These are phyloP conservation scores for Clavispora carvajalis DNA, from an alignment of 805 yeast genomes.

Conservation along the genomic window DNA sequence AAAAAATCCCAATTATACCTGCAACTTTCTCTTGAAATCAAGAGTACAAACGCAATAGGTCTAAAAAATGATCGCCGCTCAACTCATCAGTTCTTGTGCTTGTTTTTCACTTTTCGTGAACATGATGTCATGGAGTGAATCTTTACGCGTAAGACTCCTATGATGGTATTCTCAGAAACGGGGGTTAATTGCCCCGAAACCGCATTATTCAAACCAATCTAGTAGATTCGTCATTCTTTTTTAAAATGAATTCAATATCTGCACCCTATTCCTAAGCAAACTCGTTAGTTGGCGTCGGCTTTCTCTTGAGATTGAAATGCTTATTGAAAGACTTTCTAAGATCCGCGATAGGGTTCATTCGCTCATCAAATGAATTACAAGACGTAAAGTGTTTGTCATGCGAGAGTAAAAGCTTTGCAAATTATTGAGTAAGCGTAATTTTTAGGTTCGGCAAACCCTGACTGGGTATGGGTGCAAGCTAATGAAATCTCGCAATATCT, in stretches of 20 bases:
- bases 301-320: constrained; percentile 10
- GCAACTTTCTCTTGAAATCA: background rate
- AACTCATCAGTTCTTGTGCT: constrained; percentile 15
- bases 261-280: constrained; percentile 6
- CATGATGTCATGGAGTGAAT: constrained; percentile 11
- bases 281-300: constrained; percentile 9
- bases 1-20: background rate
- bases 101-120: constrained; percentile 14
- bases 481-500: background rate
- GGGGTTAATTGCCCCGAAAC: constrained; percentile 9
- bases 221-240: constrained; percentile 8
- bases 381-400: constrained; percentile 2
- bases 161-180: constrained; percentile 13
- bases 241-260: constrained; percentile 10
- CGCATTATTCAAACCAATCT: constrained; percentile 4
- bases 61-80: constrained; percentile 11
- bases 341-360: too few relatives aligned
- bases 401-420: constrained; percentile 8
- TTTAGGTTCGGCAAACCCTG: constrained; percentile 14
- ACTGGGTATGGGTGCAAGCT: constrained; percentile 3
- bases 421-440: constrained; percentile 13
- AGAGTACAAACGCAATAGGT: constrained; percentile 7
- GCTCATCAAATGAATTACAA: background rate
- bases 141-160: constrained; percentile 14
- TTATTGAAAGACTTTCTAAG: too few relatives aligned